A percentile compares a stretch with the other conserved stretches of the same genome.
Evolutionary conservation across 108 stramenopile species (phyloP).

Genomic region (Aurantiochytrium sp.): DNA sequence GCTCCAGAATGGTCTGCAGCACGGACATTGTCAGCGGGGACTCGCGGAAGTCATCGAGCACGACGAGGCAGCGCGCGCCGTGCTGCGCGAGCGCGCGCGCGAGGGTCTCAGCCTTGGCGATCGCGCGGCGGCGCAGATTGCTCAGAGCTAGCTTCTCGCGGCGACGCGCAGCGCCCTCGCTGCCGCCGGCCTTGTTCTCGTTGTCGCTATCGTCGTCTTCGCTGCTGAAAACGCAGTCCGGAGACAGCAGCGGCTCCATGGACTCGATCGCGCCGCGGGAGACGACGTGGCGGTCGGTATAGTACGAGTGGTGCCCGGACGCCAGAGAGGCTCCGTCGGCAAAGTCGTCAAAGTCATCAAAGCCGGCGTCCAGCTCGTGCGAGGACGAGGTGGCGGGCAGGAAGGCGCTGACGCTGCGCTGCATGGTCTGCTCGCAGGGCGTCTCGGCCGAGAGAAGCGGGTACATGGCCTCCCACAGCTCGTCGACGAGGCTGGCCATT

Average conservation of each 20-base stretch:
- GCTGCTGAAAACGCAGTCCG: not conserved
- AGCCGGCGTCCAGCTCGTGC: no score
- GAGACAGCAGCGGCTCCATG: not conserved
- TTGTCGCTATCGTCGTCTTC: not conserved
- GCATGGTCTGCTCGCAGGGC: not conserved
- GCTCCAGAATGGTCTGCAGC: not conserved
- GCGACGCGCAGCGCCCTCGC: not conserved
- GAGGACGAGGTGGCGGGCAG: not conserved
- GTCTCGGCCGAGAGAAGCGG: not conserved
- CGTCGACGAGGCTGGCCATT: not conserved
- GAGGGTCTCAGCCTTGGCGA: not conserved
- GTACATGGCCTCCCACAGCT: not conserved
- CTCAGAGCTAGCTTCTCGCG: not conserved
- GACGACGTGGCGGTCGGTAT: not conserved
- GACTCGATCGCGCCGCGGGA: not conserved
- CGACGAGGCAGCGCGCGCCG: not conserved
- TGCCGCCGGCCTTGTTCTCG: not conserved
- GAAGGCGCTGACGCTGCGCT: not conserved
- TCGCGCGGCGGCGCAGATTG: not conserved
- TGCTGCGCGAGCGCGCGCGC: slow-evolving; percentile 7
- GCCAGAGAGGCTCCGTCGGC: not conserved
- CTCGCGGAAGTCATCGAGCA: slow-evolving; percentile 13
- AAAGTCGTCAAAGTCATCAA: no score
- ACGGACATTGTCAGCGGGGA: not conserved
- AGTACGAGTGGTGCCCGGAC: not conserved